Percentiles rank a stretch among this genome's conserved stretches.
phyloP scores from a whole-genome alignment of 495 filamentous ascomycete species.

The Aspergillus campestris region DNA sequence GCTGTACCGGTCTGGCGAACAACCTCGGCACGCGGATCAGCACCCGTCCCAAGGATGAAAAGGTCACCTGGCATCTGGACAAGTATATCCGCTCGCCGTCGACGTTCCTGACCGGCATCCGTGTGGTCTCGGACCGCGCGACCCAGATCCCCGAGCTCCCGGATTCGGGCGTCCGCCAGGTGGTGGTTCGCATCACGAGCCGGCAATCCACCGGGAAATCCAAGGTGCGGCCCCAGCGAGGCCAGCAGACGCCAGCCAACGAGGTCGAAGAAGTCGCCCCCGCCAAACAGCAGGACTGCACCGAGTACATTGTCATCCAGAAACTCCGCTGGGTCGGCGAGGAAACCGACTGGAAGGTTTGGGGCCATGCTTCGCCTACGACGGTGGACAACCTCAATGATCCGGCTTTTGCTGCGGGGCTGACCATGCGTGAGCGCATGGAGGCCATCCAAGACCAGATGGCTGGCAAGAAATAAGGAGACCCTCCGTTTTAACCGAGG shows the following conservation, averaged over 20 bases:
- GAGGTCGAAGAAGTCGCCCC: slow-evolving; percentile 7
- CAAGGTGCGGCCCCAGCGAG: slow-evolving; percentile 2
- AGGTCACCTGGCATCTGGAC: slow-evolving; percentile 59
- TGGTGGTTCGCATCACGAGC: slow-evolving; percentile 61
- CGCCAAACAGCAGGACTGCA: slow-evolving; percentile 52
- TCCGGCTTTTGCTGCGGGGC: slow-evolving; percentile 26
- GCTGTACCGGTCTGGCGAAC: slow-evolving; percentile 49
- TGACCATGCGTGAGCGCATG: slow-evolving; percentile 25
- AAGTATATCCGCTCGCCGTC: slow-evolving; percentile 48
- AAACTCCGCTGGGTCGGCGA: slow-evolving; percentile 46
- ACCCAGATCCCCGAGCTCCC: slow-evolving; percentile 39
- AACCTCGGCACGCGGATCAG: slow-evolving; percentile 50
- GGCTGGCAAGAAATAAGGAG: slow-evolving; percentile 14
- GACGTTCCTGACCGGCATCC: slow-evolving; percentile 33
- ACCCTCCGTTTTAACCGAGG: not conserved
- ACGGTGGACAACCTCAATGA: slow-evolving; percentile 38
- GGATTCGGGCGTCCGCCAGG: slow-evolving; percentile 54
- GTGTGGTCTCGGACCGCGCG: slow-evolving; percentile 52
- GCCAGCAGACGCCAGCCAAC: not conserved
- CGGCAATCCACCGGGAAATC: slow-evolving; percentile 44
- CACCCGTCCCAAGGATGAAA: slow-evolving; percentile 38
- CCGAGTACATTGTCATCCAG: slow-evolving; percentile 77
- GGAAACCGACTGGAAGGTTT: slow-evolving; percentile 61
- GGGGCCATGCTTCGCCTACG: slow-evolving; percentile 60
- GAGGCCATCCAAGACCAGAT: slow-evolving; percentile 24